Base-by-base conservation (phyloP, 73 alveolate species). In the Paramecium caudatum region DNA sequence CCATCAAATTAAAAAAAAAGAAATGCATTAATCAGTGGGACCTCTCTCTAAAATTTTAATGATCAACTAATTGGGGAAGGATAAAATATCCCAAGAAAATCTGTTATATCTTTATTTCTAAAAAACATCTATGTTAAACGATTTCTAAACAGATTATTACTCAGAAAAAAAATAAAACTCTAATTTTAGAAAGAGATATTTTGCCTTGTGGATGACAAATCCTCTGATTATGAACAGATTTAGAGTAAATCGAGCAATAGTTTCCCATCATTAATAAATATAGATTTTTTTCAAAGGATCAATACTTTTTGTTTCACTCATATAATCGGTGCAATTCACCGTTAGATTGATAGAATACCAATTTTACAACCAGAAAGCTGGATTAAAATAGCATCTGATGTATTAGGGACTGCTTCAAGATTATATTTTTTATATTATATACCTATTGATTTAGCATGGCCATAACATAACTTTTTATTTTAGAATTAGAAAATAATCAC, bases 401-500 rank as follows among this genome's bases (percentile, higher is more conserved):
- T 65, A 0, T 10, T 65, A 15, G 47, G 50, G 4, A 65, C 55
- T 25, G 39, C 83, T n/a, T 33, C 69, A 9, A 74, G 88, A 43
- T 45, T 74, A 17, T 74, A 74, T 74, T 74, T 74, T 74, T 41
- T 74, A 47, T 74, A 74, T 23, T 12, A 41, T 10, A 74, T 74
- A 9, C 69, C 88, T 21, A 27, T 74, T 27, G 88, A 74, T 37
- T 74, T 74, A 74, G 88, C 88, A 9, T 74, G 88, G 88, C 39
- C 27, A 21, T 6, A 74, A 1, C 43, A 15, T 8, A 47, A 15
- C 16, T 45, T 74, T 41, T 34, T 74, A 0, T 74, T 74, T 74
- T 30, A 45, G 10, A 8, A 23, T 8, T 74, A 19, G 15, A 19
- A 30, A 21, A 27, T 27, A 2, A 45, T 37, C 7, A 41, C 88